phyloP scores from a whole-genome alignment of 345 rosid species.

The Camelina laxa region DNA sequence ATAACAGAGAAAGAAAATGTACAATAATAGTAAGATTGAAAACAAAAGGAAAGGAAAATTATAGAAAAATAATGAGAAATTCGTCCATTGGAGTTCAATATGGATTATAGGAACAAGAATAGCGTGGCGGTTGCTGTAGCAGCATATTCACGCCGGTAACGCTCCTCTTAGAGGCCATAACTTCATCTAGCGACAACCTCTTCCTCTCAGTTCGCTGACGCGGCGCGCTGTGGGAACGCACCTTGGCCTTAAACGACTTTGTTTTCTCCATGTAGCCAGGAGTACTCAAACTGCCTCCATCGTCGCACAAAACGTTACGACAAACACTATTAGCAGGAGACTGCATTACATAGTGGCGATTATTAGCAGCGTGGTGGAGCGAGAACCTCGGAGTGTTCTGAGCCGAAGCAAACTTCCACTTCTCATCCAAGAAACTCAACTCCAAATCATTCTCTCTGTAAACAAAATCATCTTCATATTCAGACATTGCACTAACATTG shows the following conservation, averaged over 20 bases:
- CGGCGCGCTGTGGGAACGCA: conserved; percentile 73
- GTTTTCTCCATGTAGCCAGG: conserved; percentile 90
- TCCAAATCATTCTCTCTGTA: conserved; percentile 53
- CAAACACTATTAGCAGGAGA: conserved; percentile 57
- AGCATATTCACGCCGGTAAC: conserved; percentile 54
- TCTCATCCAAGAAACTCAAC: conserved; percentile 54
- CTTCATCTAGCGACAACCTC: conserved; percentile 62
- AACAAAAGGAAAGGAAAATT: background rate
- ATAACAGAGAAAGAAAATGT: background rate
- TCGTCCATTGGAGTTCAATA: conserved; percentile 29
- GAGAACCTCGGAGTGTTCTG: conserved; percentile 73
- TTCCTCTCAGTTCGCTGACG: conserved; percentile 73
- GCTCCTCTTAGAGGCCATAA: conserved; percentile 64
- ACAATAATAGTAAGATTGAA: background rate
- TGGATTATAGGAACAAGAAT: conserved; percentile 45
- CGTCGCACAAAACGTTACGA: conserved; percentile 51
- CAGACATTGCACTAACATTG: conserved; percentile 43
- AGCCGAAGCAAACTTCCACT: conserved; percentile 54
- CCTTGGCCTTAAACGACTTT: conserved; percentile 74
- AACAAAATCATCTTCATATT: conserved; percentile 45
- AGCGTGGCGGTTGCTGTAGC: conserved; percentile 33
- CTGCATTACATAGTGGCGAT: conserved; percentile 35
- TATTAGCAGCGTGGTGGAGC: background rate
- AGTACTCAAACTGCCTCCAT: conserved; percentile 32
- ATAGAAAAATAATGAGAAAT: background rate